Percentiles rank a stretch among this genome's conserved stretches.
Conservation (phyloP, 805 yeast species). For the Candida qinlingensis region DNA sequence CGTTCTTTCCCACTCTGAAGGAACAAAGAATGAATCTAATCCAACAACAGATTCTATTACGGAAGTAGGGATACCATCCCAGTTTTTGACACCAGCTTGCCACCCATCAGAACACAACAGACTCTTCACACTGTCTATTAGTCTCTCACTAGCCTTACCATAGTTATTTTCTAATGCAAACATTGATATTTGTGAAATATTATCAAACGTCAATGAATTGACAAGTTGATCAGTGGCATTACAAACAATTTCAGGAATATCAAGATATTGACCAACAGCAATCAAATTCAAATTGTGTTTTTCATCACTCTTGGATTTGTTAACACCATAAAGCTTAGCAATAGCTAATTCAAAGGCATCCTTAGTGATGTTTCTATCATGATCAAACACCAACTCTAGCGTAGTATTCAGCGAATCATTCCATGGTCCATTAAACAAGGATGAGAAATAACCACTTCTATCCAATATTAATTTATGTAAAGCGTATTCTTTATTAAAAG, state of each 20-base stretch:
- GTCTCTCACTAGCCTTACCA: conserved; percentile 40
- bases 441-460: conserved; percentile 42
- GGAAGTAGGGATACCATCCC: conserved; percentile 42
- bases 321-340: conserved; percentile 41
- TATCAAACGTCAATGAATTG: conserved; percentile 29
- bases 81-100: conserved; percentile 37
- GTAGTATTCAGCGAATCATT: conserved; percentile 18
- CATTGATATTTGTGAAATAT: conserved; percentile 30
- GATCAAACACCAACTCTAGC: conserved; percentile 32
- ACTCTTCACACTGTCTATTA: conserved; percentile 42
- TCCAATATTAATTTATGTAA: conserved; percentile 42
- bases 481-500: conserved; percentile 40
- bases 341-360: conserved; percentile 46
- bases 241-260: conserved; percentile 39
- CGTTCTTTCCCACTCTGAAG: conserved; percentile 52
- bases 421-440: conserved; percentile 43
- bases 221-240: conserved; percentile 37
- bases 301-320: conserved; percentile 28
- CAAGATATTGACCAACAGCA: conserved; percentile 46
- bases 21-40: conserved; percentile 47
- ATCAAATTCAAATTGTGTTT: conserved; percentile 37
- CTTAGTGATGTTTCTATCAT: conserved; percentile 36
- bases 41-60: conserved; percentile 41
- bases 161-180: conserved; percentile 42
- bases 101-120: conserved; percentile 44